phyloP scores from a whole-genome alignment of 208 protist genomes.

The Leishmania braziliensis region DNA sequence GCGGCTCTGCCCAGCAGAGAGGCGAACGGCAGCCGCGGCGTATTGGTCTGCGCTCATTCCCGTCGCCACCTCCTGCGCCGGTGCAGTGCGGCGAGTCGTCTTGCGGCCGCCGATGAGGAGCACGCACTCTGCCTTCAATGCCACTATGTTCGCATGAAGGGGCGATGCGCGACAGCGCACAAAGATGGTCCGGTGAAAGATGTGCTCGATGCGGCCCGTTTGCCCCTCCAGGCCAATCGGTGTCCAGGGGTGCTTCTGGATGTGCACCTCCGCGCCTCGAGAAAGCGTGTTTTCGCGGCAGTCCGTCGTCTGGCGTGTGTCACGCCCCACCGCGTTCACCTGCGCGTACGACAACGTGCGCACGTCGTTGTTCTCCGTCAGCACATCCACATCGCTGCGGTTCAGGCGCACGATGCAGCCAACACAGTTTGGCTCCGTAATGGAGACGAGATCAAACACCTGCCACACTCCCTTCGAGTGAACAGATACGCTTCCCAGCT shows the following conservation, averaged over 20 bases:
- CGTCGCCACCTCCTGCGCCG: slow-evolving; percentile 8
- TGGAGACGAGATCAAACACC: slow-evolving; percentile 85
- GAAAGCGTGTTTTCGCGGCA: slow-evolving; percentile 71
- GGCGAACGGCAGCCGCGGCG: slow-evolving; percentile 51
- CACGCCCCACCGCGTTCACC: slow-evolving; percentile 59
- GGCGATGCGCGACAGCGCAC: slow-evolving; percentile 65
- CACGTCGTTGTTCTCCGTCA: slow-evolving; percentile 85
- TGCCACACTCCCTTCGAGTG: slow-evolving; percentile 72
- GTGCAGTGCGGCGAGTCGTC: slow-evolving; percentile 42
- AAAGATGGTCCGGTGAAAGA: slow-evolving; percentile 86
- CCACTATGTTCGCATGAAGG: slow-evolving; percentile 79
- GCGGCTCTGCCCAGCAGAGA: slow-evolving; percentile 29
- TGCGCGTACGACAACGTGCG: slow-evolving; percentile 69
- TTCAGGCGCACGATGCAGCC: slow-evolving; percentile 80
- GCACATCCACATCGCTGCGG: slow-evolving; percentile 70
- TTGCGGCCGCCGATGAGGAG: slow-evolving; percentile 75
- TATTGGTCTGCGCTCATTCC: background rate
- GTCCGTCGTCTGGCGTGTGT: slow-evolving; percentile 68
- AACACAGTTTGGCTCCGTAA: slow-evolving; percentile 64
- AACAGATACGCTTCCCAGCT: slow-evolving; percentile 64
- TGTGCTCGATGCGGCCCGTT: slow-evolving; percentile 82
- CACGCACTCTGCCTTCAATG: slow-evolving; percentile 65
- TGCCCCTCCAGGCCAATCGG: slow-evolving; percentile 72
- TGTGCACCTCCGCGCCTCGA: slow-evolving; percentile 76
- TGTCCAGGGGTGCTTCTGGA: slow-evolving; percentile 58